phyloP scores from a whole-genome alignment of 139 green algal species.

The Pseudopediastrum boryanum region DNA sequence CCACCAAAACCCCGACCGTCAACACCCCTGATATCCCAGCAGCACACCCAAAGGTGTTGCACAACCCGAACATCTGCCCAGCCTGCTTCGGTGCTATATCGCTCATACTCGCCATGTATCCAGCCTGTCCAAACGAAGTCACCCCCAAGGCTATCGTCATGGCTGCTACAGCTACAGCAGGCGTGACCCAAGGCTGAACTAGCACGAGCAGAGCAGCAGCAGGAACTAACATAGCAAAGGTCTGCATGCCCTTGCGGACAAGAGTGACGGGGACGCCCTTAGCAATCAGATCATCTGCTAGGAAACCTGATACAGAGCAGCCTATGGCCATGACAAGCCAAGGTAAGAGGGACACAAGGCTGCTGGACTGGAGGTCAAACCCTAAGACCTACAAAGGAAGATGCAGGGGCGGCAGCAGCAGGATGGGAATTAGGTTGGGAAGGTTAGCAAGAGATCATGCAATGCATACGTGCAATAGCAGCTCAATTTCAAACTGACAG shows the following conservation, averaged over 20 bases:
- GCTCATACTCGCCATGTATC: conserved; percentile 89
- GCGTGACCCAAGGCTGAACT: conserved; percentile 34
- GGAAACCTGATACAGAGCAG: conserved; percentile 63
- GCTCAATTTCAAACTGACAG: too few species aligned
- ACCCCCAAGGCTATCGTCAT: conserved; percentile 83
- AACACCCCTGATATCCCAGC: conserved; percentile 78
- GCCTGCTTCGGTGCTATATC: conserved; percentile 82
- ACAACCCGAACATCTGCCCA: conserved; percentile 84
- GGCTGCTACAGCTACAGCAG: conserved; percentile 48
- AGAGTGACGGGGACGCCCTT: conserved; percentile 43
- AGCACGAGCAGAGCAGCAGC: conserved; percentile 74
- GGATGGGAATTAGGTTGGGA: too few species aligned
- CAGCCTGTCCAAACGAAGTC: conserved; percentile 80
- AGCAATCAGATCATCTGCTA: conserved; percentile 76
- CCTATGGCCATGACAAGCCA: conserved; percentile 87
- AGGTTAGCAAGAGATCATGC: too few species aligned
- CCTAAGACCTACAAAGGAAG: conserved; percentile 51
- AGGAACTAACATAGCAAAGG: conserved; percentile 78
- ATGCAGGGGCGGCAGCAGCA: too few species aligned
- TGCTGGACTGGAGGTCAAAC: conserved; percentile 73
- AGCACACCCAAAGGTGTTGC: conserved; percentile 88
- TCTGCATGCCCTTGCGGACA: conserved; percentile 79
- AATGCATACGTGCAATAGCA: too few species aligned
- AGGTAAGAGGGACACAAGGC: conserved; percentile 83
- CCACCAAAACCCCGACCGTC: conserved; percentile 78